A percentile compares a stretch with the other conserved stretches of the same genome.
Conservation (phyloP, 306 rosid species). For the Rubus idaeus region DNA sequence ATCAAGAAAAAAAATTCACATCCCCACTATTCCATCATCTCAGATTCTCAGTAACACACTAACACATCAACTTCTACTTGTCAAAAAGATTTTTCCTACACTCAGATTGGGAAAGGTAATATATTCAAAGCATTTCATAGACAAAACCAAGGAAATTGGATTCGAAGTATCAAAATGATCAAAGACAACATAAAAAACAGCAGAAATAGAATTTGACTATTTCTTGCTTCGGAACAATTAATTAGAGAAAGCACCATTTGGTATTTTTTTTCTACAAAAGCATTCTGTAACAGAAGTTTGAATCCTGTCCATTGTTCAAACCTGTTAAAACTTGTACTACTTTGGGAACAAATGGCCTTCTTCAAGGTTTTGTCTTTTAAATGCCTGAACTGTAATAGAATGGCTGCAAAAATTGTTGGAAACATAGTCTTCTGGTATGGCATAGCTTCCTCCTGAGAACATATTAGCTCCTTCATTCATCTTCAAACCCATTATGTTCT, state of each 20-base stretch:
- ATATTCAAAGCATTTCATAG: not conserved
- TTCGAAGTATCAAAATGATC: not conserved
- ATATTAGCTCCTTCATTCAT: slow-evolving; percentile 25
- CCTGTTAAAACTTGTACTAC: slow-evolving; percentile 1
- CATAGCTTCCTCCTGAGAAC: slow-evolving; percentile 20
- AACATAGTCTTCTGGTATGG: slow-evolving; percentile 21
- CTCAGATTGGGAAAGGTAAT: not conserved
- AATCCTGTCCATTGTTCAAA: not conserved
- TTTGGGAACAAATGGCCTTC: slow-evolving; percentile 18
- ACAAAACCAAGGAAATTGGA: slow-evolving; percentile 7
- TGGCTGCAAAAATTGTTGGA: slow-evolving; percentile 11
- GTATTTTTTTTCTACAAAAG: not conserved
- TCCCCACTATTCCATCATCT: slow-evolving; percentile 3
- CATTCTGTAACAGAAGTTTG: not conserved
- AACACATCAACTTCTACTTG: not conserved
- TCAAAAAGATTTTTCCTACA: slow-evolving; percentile 1
- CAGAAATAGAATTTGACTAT: not conserved
- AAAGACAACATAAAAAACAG: not conserved
- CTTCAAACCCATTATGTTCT: slow-evolving; percentile 16
- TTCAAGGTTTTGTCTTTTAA: slow-evolving; percentile 16
- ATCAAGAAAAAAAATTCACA: not conserved
- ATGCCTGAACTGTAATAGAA: slow-evolving; percentile 7
- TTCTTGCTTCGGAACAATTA: not conserved
- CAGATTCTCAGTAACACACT: not conserved
- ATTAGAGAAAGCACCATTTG: not conserved